Evolutionary conservation across 75 land plant species (phyloP).

Genomic region (Larix kaempferi): DNA sequence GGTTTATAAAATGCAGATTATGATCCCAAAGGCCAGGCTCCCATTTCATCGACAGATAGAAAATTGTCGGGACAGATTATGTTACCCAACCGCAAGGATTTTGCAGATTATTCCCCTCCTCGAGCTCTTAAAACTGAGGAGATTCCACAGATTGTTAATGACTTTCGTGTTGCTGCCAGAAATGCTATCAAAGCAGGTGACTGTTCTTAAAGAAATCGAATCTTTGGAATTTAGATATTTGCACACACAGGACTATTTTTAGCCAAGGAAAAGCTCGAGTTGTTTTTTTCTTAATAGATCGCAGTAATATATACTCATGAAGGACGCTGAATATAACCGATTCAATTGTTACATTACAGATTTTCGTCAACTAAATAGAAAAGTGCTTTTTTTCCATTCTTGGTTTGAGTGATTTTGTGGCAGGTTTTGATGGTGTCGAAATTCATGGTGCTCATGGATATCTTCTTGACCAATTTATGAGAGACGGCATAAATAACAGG

Average conservation of each 20-base stretch:
- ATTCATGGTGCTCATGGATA: slow-evolving; percentile 36
- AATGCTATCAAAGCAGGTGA: slow-evolving; percentile 78
- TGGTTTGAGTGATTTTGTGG: neutral
- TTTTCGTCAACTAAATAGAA: too few relatives aligned
- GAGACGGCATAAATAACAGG: slow-evolving; percentile 27
- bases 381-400: too few relatives aligned
- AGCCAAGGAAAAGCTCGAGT: too few relatives aligned
- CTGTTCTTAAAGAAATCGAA: too few relatives aligned
- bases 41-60: slow-evolving; percentile 46
- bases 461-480: slow-evolving; percentile 33
- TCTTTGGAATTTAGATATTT: too few relatives aligned
- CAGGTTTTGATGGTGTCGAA: slow-evolving; percentile 50
- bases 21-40: slow-evolving; percentile 56
- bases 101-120: slow-evolving; percentile 30
- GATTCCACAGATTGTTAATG: slow-evolving; percentile 45
- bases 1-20: slow-evolving; percentile 24
- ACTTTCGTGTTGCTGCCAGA: slow-evolving; percentile 75
- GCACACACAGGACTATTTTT: too few relatives aligned
- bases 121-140: slow-evolving; percentile 35
- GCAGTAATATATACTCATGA: too few relatives aligned
- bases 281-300: too few relatives aligned
- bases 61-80: neutral
- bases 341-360: too few relatives aligned
- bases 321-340: too few relatives aligned
- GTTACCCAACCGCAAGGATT: slow-evolving; percentile 6